Conservation (phyloP, 2,329 filamentous ascomycete species). For the Beauveria sp. region DNA sequence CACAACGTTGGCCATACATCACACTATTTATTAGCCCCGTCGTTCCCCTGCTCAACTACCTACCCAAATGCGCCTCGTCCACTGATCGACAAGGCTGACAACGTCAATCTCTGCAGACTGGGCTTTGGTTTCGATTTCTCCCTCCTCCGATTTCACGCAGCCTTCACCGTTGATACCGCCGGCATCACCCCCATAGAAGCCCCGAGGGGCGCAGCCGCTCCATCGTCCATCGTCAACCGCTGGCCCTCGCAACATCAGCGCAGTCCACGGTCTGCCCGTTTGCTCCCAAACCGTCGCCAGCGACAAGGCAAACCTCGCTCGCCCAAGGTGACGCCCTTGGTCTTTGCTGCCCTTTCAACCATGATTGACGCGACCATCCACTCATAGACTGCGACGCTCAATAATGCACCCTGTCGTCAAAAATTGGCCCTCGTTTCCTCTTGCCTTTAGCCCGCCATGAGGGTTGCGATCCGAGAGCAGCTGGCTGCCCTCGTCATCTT, state of each 20-base stretch:
- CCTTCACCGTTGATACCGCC: not conserved
- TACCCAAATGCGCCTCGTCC: not conserved
- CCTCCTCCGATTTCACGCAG: not conserved
- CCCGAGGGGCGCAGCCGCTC: constrained; percentile 3
- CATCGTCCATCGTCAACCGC: not conserved
- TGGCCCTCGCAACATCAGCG: not conserved
- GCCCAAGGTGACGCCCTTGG: not conserved
- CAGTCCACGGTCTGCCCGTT: not conserved
- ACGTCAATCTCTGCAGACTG: not conserved
- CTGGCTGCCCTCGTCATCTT: constrained; percentile 72
- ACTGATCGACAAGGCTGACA: not conserved
- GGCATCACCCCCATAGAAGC: not conserved
- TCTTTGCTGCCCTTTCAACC: not conserved
- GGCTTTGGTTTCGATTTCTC: not conserved
- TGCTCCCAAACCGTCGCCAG: not conserved
- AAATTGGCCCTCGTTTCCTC: not conserved
- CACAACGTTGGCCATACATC: not conserved
- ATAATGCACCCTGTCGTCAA: not conserved
- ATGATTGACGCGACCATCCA: not conserved
- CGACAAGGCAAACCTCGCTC: not conserved
- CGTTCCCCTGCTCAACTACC: not conserved
- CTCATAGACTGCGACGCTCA: not conserved
- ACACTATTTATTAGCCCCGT: not conserved
- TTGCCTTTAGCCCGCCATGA: constrained; percentile 45
- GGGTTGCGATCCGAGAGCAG: constrained; percentile 83